Base-by-base conservation (phyloP, 164 flowering plant species). In the Umbellularia californica region DNA sequence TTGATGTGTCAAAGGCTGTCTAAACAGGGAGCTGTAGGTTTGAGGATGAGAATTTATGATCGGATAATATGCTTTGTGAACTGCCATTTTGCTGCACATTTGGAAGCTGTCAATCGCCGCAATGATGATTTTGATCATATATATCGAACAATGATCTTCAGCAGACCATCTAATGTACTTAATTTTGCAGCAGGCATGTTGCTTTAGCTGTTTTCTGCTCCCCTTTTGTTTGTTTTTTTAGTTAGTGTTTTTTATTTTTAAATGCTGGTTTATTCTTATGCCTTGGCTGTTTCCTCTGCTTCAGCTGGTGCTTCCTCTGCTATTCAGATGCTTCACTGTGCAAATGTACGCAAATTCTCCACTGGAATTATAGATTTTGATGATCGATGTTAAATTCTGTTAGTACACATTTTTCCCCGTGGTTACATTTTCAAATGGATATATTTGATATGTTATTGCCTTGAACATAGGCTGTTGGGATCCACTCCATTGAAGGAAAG, bases 81-180 rank as follows among this genome's bases (percentile, higher is more conserved):
- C 81, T 96, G 98, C 80, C 99, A 96, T 82, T 86, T 94, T 82
- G 99, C 99, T 75, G 99, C 99, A 68, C 99, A 96, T 81, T 79
- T 96, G 75, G 99, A 96, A 83, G 99, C 99, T 68, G 96, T 96
- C 28, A 90, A 86, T 77, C 89, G 97, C 0, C 91, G 99, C 0
- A 96, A 96, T 86, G 97, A 97, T 33, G 99, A 96, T 78, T 96
- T 94, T 83, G 97, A 92, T 83, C 96, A 94, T 81, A 86, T 92
- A 25, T 94, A 81, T 74, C 85, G 89, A 72, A 89, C 83, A 17
- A 87, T 96, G 96, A 79, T 79, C 75, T 96, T 96, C 82, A 84
- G 81, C 76, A 87, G 95, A 41, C 85, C 92, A 72, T 82, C 94
- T 79, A 86, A 82, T 76, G 76, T 83, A 30, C 77, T 82, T 3